A percentile compares a stretch with the other conserved stretches of the same genome.
phyloP scores from a whole-genome alignment of 2,329 filamentous ascomycete genomes.

The Alternaria brassicae region DNA sequence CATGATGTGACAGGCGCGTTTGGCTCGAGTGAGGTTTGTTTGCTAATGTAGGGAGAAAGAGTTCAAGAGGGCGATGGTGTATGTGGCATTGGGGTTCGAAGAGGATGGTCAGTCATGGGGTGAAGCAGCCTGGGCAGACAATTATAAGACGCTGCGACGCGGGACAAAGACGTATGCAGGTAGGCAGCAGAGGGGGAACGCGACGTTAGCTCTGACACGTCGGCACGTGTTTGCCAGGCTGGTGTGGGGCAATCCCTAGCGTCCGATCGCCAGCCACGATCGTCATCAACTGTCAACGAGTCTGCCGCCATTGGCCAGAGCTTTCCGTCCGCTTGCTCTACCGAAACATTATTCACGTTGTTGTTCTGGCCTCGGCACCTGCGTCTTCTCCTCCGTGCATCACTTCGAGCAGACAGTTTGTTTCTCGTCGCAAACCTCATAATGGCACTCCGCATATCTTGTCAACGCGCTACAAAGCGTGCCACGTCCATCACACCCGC shows the following conservation, averaged over 20 bases:
- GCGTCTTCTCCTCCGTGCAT: conserved; percentile 5
- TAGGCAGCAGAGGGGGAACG: conserved; percentile 35
- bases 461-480: conserved; percentile 44
- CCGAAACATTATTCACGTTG: conserved; percentile 30
- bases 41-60: neutral
- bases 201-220: conserved; percentile 30
- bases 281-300: conserved; percentile 30
- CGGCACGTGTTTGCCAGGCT: conserved; percentile 24
- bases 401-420: neutral
- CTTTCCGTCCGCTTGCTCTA: conserved; percentile 24
- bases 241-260: conserved; percentile 9
- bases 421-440: conserved; percentile 39
- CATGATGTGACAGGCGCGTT: conserved; percentile 28
- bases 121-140: neutral
- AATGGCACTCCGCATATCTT: conserved; percentile 49
- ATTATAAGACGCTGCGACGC: neutral
- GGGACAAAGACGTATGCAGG: conserved; percentile 25
- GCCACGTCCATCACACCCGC: conserved; percentile 37
- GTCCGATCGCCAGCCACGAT: conserved; percentile 34
- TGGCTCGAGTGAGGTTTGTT: neutral
- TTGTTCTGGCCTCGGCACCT: conserved; percentile 27
- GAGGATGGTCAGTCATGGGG: neutral
- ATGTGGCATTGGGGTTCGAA: too few species aligned
- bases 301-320: conserved; percentile 35
- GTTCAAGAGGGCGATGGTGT: neutral